Conservation (phyloP, 225 moss, liverwort and hornwort genomes). For the Climacium dendroides region DNA sequence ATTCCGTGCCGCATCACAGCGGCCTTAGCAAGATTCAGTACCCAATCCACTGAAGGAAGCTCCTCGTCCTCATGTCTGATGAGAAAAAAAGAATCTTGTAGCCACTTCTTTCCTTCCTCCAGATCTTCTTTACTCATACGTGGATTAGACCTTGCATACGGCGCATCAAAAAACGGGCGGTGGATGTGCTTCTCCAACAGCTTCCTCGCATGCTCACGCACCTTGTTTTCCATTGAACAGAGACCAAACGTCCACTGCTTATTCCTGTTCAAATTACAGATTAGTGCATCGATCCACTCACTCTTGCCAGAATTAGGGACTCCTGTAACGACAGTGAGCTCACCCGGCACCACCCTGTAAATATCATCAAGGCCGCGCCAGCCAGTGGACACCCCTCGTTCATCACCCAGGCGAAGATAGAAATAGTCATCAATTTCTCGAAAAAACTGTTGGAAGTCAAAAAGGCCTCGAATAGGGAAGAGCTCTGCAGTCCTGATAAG, state of each 20-base stretch:
- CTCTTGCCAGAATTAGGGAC: slow-evolving; percentile 99
- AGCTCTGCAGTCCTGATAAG: slow-evolving; percentile 68
- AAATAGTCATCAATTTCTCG: slow-evolving; percentile 96
- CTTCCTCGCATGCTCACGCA: slow-evolving; percentile 93
- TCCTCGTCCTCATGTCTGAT: slow-evolving; percentile 97
- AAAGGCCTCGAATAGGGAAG: slow-evolving; percentile 89
- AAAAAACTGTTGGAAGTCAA: slow-evolving; percentile 73
- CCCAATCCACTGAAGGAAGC: slow-evolving; percentile 96
- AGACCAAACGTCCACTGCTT: slow-evolving; percentile 89
- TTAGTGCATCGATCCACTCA: slow-evolving; percentile 99
- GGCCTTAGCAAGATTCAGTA: slow-evolving; percentile 89
- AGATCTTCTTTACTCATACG: slow-evolving; percentile 75
- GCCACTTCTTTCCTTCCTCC: slow-evolving; percentile 71
- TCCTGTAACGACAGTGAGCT: slow-evolving; percentile 90
- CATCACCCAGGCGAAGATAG: slow-evolving; percentile 81
- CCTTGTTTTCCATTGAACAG: slow-evolving; percentile 99
- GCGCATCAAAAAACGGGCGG: slow-evolving; percentile 90
- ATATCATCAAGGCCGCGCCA: slow-evolving; percentile 67
- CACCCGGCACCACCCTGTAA: slow-evolving; percentile 94
- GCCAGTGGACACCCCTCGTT: slow-evolving; percentile 94
- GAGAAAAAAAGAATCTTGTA: slow-evolving; percentile 70
- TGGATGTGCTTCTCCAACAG: slow-evolving; percentile 78
- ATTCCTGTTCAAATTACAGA: slow-evolving; percentile 72
- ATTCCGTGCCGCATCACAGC: slow-evolving; percentile 97
- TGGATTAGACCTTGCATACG: slow-evolving; percentile 63